Evolutionary conservation across 2,329 filamentous ascomycete genomes (phyloP).

Genomic region (Colletotrichum viniferum): DNA sequence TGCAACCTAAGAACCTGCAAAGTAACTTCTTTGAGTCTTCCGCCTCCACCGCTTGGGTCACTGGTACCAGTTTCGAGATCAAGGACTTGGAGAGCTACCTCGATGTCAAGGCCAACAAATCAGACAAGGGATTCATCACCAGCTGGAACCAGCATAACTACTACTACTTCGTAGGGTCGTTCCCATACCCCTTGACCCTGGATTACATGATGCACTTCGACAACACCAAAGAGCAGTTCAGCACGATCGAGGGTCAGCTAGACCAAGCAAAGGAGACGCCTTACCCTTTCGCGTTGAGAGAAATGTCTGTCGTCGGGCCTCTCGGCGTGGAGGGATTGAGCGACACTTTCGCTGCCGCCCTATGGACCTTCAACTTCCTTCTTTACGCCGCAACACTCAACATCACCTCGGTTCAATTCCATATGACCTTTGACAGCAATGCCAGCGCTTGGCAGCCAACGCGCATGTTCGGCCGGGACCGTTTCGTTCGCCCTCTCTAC

Average conservation of each 20-base stretch:
- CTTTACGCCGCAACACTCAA: conserved; percentile 14
- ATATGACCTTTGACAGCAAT: conserved; percentile 17
- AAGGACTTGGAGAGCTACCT: neutral
- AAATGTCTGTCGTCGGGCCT: conserved; percentile 16
- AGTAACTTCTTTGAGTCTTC: conserved; percentile 17
- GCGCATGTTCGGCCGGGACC: conserved; percentile 15
- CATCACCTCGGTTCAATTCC: conserved; percentile 15
- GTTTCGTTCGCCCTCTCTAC: conserved; percentile 17
- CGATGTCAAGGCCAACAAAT: conserved; percentile 2
- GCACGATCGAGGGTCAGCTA: conserved; percentile 2
- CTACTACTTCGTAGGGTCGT: conserved; percentile 12
- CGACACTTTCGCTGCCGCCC: conserved; percentile 11
- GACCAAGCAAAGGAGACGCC: conserved; percentile 1
- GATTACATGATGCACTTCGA: conserved; percentile 18
- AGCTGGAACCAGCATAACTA: conserved; percentile 20
- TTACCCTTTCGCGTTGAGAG: conserved; percentile 6
- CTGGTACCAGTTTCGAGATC: conserved; percentile 16
- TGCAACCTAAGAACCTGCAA: conserved; percentile 1
- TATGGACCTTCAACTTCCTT: conserved; percentile 16
- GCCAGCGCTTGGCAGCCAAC: conserved; percentile 18
- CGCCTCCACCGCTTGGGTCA: conserved; percentile 13
- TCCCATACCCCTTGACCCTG: conserved; percentile 12
- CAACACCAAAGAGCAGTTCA: conserved; percentile 12
- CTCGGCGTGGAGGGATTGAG: conserved; percentile 11
- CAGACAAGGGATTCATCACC: conserved; percentile 6